phyloP scores from a whole-genome alignment of 148 eudicot genomes.

The Chenopodium suecicum region DNA sequence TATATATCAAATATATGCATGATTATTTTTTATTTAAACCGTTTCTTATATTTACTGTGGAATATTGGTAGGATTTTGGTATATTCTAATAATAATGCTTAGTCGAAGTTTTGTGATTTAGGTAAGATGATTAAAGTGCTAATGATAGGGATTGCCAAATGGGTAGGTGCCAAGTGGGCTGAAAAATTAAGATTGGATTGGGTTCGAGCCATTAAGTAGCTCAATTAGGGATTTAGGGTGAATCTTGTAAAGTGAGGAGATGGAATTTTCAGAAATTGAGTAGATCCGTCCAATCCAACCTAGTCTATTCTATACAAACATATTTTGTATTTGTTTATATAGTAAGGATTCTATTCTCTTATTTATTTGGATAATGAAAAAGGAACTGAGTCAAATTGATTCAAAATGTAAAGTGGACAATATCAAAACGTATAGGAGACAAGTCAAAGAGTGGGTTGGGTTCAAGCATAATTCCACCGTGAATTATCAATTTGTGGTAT shows the following conservation, averaged over 20 bases:
- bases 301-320: too few species aligned
- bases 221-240: neutral
- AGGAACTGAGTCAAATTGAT: too few species aligned
- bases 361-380: too few species aligned
- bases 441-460: too few species aligned
- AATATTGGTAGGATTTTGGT: slow-evolving; percentile 9
- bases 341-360: too few species aligned
- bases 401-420: too few species aligned
- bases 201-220: neutral
- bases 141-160: neutral
- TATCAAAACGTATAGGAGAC: too few species aligned
- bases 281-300: neutral
- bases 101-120: neutral
- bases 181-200: neutral
- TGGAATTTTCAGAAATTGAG: neutral
- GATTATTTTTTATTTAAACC: too few species aligned
- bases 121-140: neutral
- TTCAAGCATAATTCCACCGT: too few species aligned
- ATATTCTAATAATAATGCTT: neutral
- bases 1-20: too few species aligned
- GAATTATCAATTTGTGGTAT: too few species aligned
- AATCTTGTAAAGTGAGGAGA: neutral
- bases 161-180: neutral
- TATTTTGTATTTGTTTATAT: too few species aligned
- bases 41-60: neutral